phyloP scores from a whole-genome alignment of 2,329 filamentous ascomycete species.

The Trematosphaeria pertusa region DNA sequence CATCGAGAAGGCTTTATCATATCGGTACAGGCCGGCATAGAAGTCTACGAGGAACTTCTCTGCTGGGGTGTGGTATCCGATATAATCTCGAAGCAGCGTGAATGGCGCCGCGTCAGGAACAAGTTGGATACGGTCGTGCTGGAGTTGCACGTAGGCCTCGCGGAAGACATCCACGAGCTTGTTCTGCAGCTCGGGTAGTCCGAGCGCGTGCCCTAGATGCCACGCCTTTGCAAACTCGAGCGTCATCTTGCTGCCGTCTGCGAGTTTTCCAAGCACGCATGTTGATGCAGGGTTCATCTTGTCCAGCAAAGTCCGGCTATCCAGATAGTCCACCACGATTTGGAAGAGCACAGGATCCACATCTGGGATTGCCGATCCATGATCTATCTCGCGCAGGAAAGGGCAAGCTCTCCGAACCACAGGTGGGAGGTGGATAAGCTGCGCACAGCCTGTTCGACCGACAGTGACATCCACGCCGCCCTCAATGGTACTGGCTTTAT shows the following conservation, averaged over 20 bases:
- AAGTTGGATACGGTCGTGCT: conserved; percentile 4
- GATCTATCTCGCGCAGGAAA: too few relatives aligned
- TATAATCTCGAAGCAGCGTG: conserved; percentile 9
- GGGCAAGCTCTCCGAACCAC: too few relatives aligned
- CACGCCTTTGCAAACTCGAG: conserved; percentile 23
- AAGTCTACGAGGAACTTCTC: conserved; percentile 26
- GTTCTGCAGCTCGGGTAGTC: conserved; percentile 16
- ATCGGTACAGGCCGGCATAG: conserved; percentile 14
- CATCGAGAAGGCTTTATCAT: neutral
- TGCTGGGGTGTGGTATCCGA: conserved; percentile 16
- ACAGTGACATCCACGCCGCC: too few relatives aligned
- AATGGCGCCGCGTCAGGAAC: conserved; percentile 9
- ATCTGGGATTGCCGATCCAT: neutral
- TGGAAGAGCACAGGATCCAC: neutral
- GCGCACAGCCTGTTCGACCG: too few relatives aligned
- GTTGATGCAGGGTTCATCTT: too few relatives aligned
- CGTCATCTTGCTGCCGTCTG: conserved; percentile 6
- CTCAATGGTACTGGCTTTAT: too few relatives aligned
- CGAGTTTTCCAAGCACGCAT: too few relatives aligned
- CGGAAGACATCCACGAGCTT: conserved; percentile 19
- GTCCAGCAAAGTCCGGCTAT: too few relatives aligned
- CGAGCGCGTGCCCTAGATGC: conserved; percentile 19
- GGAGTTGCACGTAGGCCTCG: conserved; percentile 8
- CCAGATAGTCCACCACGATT: neutral
- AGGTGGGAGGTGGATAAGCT: too few relatives aligned